Percentiles rank a stretch among this genome's conserved stretches.
These are phyloP conservation scores for Cladobotryum mycophilum DNA, from an alignment of 2,329 filamentous ascomycete genomes.

Conservation along the genomic window DNA sequence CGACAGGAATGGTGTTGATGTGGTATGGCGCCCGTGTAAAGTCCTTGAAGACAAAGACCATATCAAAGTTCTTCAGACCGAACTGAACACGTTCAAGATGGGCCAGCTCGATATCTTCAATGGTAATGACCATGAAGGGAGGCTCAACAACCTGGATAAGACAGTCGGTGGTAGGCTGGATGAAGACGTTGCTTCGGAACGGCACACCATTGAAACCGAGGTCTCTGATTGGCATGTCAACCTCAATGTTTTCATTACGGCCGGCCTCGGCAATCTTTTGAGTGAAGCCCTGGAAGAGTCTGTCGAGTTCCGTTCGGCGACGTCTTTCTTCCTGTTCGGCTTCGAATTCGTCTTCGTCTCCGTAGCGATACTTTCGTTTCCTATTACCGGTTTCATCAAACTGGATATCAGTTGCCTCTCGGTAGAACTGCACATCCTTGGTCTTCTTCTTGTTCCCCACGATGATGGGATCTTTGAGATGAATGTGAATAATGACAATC, in stretches of 20 bases:
- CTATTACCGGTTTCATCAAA: constrained; percentile 98
- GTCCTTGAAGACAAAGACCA: constrained; percentile 98
- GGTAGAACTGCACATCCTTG: constrained; percentile 96
- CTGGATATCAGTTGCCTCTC: constrained; percentile 95
- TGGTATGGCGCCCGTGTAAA: constrained; percentile 86
- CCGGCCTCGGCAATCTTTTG: constrained; percentile 97
- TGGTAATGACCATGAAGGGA: constrained; percentile 90
- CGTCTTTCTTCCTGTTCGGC: constrained; percentile 95
- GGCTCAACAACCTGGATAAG: constrained; percentile 95
- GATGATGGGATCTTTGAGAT: constrained; percentile 96
- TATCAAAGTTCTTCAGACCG: constrained; percentile 96
- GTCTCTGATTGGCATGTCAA: constrained; percentile 95
- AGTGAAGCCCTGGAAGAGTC: constrained; percentile 91
- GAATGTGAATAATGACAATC: constrained; percentile 96
- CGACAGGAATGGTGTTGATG: constrained; percentile 96
- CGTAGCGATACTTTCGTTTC: constrained; percentile 94
- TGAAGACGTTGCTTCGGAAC: constrained; percentile 88
- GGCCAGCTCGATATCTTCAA: constrained; percentile 93
- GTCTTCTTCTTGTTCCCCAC: constrained; percentile 97
- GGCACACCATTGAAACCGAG: constrained; percentile 96
- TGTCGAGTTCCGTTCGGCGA: constrained; percentile 84
- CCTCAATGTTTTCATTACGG: constrained; percentile 81
- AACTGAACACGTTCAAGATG: constrained; percentile 96
- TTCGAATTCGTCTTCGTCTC: constrained; percentile 97
- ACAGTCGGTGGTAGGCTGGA: constrained; percentile 94